Evolutionary conservation across 2,329 filamentous ascomycete genomes (phyloP), one percentile per base, ranked within the genome.

Genomic region (Aspergillus hiratsukae): DNA sequence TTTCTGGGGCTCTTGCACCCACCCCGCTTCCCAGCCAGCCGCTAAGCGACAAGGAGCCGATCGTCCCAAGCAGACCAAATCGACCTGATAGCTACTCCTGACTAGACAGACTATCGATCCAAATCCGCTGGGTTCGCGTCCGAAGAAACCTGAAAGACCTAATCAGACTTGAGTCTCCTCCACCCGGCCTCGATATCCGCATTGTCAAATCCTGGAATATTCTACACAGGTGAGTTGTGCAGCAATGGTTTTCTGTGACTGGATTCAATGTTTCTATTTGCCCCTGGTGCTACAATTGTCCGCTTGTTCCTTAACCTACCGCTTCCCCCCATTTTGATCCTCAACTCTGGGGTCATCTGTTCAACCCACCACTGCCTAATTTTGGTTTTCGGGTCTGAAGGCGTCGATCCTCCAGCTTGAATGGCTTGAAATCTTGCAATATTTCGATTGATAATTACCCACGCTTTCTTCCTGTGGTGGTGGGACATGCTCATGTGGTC

Each of bases 1-100:
- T 62, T 55, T 61, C 57, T 56, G 64, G 64, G 61, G 59, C 58
- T 52, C 63, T 64, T 57, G 60, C 60, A 64, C 63, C 59, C 64
- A 69, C 70, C 68, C 71, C 68, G 69, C 66, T 65, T 67, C 66
- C 65, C 68, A 69, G 60, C 64, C 62, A 71, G 65, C 66, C 67
- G 70, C 71, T 72, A 72, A 73, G 71, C 72, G 72, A 74, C 72
- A 72, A 70, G 68, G 70, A 71, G 69, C 61, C 62, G 60, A 70
- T 69, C 68, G 61, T 63, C 60, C 62, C 62, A 58, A 64, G 65
- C 67, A 62, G 63, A 64, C 63, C 65, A 60, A 56, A 61, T 55
- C 54, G 61, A 62, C 31, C 61, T 56, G 51, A 58, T 27, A 57
- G 58, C 57, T 62, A 48, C 60, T 62, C 58, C 53, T 45, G 41